Evolutionary conservation across 1,139 yeast species (phyloP).

Genomic region (Meyerozyma athensensis): DNA sequence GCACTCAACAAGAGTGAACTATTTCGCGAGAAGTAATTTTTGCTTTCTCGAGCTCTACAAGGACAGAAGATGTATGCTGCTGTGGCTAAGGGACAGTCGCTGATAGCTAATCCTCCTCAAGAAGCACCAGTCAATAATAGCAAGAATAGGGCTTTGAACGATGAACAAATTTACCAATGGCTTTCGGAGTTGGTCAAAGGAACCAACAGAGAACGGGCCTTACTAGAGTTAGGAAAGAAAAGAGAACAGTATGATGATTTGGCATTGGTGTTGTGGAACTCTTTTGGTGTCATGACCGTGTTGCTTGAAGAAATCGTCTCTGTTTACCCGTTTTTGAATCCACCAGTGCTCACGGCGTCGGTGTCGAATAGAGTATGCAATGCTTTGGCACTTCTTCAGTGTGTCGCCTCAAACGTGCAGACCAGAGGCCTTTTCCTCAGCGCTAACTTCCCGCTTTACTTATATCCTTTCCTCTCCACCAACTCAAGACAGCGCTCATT

Average conservation of each 20-base stretch:
- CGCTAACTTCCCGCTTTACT: slow-evolving; percentile 87
- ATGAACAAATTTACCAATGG: slow-evolving; percentile 87
- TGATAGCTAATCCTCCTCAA: not conserved
- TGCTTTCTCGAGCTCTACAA: not conserved
- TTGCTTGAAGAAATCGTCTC: slow-evolving; percentile 83
- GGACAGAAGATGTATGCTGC: not conserved
- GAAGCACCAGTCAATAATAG: not conserved
- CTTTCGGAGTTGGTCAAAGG: slow-evolving; percentile 86
- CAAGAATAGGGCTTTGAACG: slow-evolving; percentile 59
- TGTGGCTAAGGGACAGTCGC: slow-evolving; percentile 1
- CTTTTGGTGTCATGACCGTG: slow-evolving; percentile 94
- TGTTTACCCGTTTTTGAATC: slow-evolving; percentile 84
- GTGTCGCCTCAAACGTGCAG: slow-evolving; percentile 93
- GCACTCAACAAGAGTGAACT: not conserved
- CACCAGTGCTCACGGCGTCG: slow-evolving; percentile 79
- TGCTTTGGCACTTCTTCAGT: slow-evolving; percentile 88
- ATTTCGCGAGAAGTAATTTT: slow-evolving; percentile 1
- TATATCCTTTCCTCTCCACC: slow-evolving; percentile 91
- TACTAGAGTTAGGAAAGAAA: slow-evolving; percentile 86
- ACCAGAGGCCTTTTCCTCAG: slow-evolving; percentile 79
- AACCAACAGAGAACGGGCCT: slow-evolving; percentile 86
- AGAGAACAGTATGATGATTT: slow-evolving; percentile 93
- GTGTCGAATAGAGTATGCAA: slow-evolving; percentile 94
- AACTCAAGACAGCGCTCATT: slow-evolving; percentile 88
- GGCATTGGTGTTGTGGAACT: slow-evolving; percentile 90